Evolutionary conservation across 1,284 basidiomycete species (phyloP).

Genomic region (Leccinum solheimii): DNA sequence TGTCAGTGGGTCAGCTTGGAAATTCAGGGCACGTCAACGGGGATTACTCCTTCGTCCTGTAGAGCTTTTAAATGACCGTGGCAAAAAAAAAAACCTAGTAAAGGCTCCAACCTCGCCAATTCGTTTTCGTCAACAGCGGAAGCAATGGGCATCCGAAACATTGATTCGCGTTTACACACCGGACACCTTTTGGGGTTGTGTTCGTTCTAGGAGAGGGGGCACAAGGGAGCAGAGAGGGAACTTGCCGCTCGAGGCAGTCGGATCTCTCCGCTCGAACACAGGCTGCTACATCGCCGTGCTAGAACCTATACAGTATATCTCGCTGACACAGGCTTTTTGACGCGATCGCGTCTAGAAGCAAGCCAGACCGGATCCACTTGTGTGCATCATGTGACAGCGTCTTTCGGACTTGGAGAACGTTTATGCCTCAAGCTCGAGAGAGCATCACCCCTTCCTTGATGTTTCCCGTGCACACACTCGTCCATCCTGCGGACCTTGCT

Average conservation of each 20-base stretch:
- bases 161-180: conserved; percentile 3
- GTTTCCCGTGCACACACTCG: conserved; percentile 4
- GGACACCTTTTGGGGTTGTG: conserved; percentile 5
- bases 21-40: conserved; percentile 33
- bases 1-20: conserved; percentile 18
- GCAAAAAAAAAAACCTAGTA: conserved; percentile 8
- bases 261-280: conserved; percentile 7
- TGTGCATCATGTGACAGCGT: conserved; percentile 21
- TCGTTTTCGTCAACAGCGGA: neutral
- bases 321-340: conserved; percentile 3
- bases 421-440: conserved; percentile 27
- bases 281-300: neutral
- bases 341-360: conserved; percentile 13
- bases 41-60: conserved; percentile 31
- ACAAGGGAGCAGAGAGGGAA: neutral
- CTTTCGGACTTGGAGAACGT: conserved; percentile 29
- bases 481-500: conserved; percentile 27
- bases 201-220: neutral
- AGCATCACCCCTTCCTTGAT: conserved; percentile 9
- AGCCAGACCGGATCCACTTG: conserved; percentile 1
- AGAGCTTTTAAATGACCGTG: conserved; percentile 21
- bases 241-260: conserved; percentile 6
- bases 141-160: neutral
- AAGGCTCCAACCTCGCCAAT: conserved; percentile 4
- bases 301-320: conserved; percentile 6